phyloP scores from a whole-genome alignment of 305 asterid species.

The Coffea humblotiana region DNA sequence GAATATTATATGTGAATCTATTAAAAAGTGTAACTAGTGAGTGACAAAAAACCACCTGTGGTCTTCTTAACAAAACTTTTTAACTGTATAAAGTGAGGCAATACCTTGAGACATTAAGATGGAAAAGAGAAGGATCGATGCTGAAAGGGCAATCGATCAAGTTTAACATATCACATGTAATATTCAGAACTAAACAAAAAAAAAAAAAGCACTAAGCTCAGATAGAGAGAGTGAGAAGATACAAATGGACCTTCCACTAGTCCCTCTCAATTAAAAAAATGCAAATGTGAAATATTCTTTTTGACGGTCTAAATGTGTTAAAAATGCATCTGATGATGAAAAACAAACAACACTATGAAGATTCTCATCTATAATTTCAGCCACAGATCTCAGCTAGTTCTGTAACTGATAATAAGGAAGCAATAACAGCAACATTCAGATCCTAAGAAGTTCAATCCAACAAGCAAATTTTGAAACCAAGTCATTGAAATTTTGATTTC shows the following conservation, averaged over 20 bases:
- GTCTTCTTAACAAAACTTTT: not conserved
- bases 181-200: not conserved
- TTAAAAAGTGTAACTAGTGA: not conserved
- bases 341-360: not conserved
- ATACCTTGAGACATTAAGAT: not conserved
- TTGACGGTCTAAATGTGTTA: not conserved
- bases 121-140: not conserved
- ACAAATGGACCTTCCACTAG: not conserved
- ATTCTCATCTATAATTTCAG: not conserved
- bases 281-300: not conserved
- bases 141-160: not conserved
- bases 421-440: not conserved
- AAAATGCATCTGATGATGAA: not conserved
- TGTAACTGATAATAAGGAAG: not conserved
- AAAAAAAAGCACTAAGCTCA: not conserved
- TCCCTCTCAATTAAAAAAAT: not conserved
- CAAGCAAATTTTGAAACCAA: not conserved
- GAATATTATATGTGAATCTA: not conserved
- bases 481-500: too few relatives aligned
- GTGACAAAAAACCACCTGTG: not conserved
- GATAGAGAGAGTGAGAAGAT: not conserved
- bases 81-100: not conserved
- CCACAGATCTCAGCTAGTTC: not conserved
- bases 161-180: not conserved
- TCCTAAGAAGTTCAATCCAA: not conserved